A percentile compares a stretch with the other conserved stretches of the same genome.
These are phyloP conservation scores for Chloranthus sessilifolius DNA, from an alignment of 164 flowering plant genomes.

Conservation along the genomic window DNA sequence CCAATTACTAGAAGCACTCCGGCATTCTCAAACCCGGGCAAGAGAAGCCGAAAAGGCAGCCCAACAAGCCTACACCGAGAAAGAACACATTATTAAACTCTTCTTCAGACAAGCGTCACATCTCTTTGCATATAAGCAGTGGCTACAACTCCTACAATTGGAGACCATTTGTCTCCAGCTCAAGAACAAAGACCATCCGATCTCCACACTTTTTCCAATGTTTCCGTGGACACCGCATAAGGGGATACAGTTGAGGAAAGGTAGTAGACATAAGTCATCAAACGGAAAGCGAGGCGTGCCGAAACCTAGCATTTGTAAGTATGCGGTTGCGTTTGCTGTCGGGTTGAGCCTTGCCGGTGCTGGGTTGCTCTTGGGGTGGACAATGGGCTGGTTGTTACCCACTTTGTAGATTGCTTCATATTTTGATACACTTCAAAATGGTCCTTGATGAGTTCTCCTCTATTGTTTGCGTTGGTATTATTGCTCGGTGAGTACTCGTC, in stretches of 20 bases:
- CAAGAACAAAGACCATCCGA: conserved; percentile 28
- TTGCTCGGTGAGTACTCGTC: no score
- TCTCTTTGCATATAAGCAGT: conserved; percentile 85
- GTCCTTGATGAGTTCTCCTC: no score
- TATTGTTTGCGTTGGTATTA: no score
- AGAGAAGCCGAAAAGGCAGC: conserved; percentile 92
- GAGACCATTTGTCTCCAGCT: conserved; percentile 46
- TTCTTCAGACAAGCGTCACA: conserved; percentile 83
- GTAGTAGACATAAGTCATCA: conserved; percentile 18
- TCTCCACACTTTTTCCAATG: conserved; percentile 24
- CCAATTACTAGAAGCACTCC: conserved; percentile 73
- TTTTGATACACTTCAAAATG: no score
- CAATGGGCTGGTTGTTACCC: conserved; percentile 64
- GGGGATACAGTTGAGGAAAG: conserved; percentile 24
- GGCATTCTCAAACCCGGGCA: conserved; percentile 92
- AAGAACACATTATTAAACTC: conserved; percentile 76
- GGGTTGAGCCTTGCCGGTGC: conserved; percentile 71
- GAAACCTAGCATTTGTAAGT: conserved; percentile 19
- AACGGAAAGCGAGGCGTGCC: conserved; percentile 20
- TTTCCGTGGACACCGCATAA: conserved; percentile 39
- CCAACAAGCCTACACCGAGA: conserved; percentile 58
- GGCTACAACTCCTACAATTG: conserved; percentile 59
- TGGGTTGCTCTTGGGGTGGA: conserved; percentile 73
- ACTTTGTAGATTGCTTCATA: conserved; percentile 17
- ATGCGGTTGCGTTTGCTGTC: conserved; percentile 41